Percentiles rank a stretch among this genome's conserved stretches.
phyloP scores from a whole-genome alignment of 805 yeast genomes.

The Saccharomycopsis sp. region DNA sequence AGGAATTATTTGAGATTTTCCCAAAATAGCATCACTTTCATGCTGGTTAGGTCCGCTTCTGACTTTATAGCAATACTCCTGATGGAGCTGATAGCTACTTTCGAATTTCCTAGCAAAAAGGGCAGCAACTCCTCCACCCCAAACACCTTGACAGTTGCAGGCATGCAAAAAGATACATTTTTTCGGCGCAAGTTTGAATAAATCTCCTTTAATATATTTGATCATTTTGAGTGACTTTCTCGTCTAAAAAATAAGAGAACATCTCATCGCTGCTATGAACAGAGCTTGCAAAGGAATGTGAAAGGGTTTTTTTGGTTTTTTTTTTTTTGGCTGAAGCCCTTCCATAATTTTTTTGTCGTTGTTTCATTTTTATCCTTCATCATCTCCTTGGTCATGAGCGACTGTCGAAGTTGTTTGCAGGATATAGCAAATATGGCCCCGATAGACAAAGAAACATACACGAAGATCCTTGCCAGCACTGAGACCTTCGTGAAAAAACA shows the following conservation, averaged over 20 bases:
- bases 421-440: background rate
- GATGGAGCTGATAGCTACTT: constrained; percentile 30
- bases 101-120: constrained; percentile 51
- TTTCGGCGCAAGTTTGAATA: constrained; percentile 34
- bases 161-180: constrained; percentile 63
- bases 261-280: no score
- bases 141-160: constrained; percentile 68
- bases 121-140: constrained; percentile 85
- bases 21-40: constrained; percentile 37
- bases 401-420: no score
- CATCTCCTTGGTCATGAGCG: no score
- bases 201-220: constrained; percentile 49
- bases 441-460: background rate
- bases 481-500: constrained; percentile 10
- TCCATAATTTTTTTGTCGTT: no score
- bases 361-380: no score
- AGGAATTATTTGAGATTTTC: constrained; percentile 45
- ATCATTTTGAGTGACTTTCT: constrained; percentile 13
- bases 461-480: background rate
- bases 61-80: constrained; percentile 28
- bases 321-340: no score
- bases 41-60: constrained; percentile 34
- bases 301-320: background rate
- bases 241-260: no score
- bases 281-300: background rate